Conservation (phyloP, 805 yeast species). For the Metschnikowia gelsemii region DNA sequence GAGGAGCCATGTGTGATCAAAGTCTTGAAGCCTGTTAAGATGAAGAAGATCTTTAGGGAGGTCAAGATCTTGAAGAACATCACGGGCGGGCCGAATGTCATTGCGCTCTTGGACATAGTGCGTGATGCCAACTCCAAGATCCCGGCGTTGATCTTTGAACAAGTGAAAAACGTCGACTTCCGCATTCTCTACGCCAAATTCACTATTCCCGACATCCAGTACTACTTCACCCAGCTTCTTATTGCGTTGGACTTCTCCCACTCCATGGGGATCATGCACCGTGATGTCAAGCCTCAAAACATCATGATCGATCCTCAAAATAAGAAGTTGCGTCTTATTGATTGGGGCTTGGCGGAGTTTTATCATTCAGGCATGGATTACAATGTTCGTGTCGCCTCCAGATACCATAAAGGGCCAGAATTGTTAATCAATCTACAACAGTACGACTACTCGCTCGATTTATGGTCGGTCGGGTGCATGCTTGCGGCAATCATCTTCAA, state of each 20-base stretch:
- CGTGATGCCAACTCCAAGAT: conserved; percentile 77
- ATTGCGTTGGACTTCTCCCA: conserved; percentile 87
- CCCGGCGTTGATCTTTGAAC: conserved; percentile 85
- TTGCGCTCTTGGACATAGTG: conserved; percentile 76
- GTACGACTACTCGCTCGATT: conserved; percentile 87
- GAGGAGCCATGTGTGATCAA: conserved; percentile 74
- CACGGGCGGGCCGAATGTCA: conserved; percentile 80
- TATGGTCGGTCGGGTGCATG: conserved; percentile 95
- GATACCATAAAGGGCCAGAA: conserved; percentile 94
- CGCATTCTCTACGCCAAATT: conserved; percentile 78
- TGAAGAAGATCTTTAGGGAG: conserved; percentile 88
- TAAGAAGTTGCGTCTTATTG: conserved; percentile 73
- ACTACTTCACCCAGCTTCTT: conserved; percentile 76
- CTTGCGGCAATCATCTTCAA: conserved; percentile 86
- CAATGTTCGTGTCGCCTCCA: conserved; percentile 89
- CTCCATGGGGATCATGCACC: conserved; percentile 93
- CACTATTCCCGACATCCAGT: conserved; percentile 72
- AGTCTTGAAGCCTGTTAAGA: conserved; percentile 88
- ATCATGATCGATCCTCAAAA: conserved; percentile 87
- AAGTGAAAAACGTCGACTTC: conserved; percentile 79
- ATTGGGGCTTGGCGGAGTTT: conserved; percentile 96
- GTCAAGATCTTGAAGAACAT: conserved; percentile 83
- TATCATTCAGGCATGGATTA: conserved; percentile 87
- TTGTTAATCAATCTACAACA: conserved; percentile 78
- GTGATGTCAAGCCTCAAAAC: conserved; percentile 95